Conservation (phyloP, 306 rosid genomes). For the Trifolium fragiferum region DNA sequence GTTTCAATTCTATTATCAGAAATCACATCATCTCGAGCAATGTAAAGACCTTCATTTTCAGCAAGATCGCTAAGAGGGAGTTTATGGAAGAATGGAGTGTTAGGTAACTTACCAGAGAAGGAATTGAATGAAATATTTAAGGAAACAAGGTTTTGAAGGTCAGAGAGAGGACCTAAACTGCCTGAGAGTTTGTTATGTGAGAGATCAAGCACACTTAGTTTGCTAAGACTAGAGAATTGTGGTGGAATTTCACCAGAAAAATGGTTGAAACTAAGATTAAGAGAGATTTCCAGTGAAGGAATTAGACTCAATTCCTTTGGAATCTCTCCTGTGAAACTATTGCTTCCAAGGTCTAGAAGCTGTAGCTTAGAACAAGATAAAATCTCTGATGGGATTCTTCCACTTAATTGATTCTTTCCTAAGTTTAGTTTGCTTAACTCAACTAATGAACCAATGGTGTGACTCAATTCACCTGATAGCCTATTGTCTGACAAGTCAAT, state of each 20-base stretch:
- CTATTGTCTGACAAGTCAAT: conserved; percentile 77
- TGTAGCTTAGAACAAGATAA: conserved; percentile 78
- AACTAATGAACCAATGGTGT: conserved; percentile 57
- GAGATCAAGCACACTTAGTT: conserved; percentile 82
- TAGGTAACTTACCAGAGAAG: conserved; percentile 81
- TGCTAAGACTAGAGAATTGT: conserved; percentile 66
- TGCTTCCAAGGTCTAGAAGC: conserved; percentile 75
- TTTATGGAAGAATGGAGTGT: conserved; percentile 77
- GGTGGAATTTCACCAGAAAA: conserved; percentile 84
- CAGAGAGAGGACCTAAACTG: conserved; percentile 56
- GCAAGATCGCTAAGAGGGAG: conserved; percentile 74
- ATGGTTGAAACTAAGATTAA: conserved; percentile 79
- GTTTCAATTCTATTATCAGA: conserved; percentile 34
- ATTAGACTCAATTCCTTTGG: conserved; percentile 74
- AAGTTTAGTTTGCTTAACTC: conserved; percentile 80
- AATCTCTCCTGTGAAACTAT: conserved; percentile 78
- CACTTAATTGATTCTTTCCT: conserved; percentile 70
- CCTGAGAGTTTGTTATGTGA: conserved; percentile 92
- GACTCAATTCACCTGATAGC: conserved; percentile 66
- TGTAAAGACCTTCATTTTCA: conserved; percentile 73
- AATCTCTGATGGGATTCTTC: conserved; percentile 77
- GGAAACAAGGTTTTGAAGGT: conserved; percentile 79
- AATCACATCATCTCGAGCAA: conserved; percentile 49
- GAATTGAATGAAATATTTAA: conserved; percentile 83
- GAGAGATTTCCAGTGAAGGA: conserved; percentile 81